Conservation (phyloP, 805 yeast species). For the Nakazawaea wickerhamii region DNA sequence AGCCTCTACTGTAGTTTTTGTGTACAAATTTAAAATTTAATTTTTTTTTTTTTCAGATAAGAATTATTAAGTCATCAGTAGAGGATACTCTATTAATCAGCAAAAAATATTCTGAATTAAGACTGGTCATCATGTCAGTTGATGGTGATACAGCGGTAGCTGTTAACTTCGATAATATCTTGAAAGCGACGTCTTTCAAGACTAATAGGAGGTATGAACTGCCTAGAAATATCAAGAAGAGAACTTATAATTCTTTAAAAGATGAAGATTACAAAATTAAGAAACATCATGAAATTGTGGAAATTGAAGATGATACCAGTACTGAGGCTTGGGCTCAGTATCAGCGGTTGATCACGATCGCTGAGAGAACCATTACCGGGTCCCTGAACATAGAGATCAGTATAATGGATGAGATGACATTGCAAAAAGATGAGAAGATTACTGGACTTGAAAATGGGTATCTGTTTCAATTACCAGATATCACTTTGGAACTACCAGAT, state of each 20-base stretch:
- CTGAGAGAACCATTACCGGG: constrained; percentile 2
- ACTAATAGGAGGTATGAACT: constrained; percentile 1
- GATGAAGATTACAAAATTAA: not conserved
- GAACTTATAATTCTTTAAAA: constrained; percentile 4
- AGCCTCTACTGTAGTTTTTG: not conserved
- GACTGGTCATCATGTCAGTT: not conserved
- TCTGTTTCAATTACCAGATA: not conserved
- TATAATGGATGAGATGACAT: not conserved
- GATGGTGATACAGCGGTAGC: not conserved
- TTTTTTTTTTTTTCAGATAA: not conserved
- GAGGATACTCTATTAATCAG: no score
- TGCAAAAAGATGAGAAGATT: not conserved
- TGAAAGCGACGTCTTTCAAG: not conserved
- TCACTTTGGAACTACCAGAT: not conserved
- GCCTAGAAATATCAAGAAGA: not conserved
- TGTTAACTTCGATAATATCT: not conserved
- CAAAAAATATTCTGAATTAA: no score
- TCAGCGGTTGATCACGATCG: not conserved
- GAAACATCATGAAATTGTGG: no score
- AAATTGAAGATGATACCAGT: not conserved
- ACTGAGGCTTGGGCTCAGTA: not conserved
- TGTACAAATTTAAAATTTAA: not conserved
- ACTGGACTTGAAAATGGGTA: not conserved
- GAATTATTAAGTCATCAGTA: no score
- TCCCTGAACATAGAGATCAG: not conserved